Conservation (phyloP, 2,329 filamentous ascomycete genomes). For the Aureobasidium sp. region DNA sequence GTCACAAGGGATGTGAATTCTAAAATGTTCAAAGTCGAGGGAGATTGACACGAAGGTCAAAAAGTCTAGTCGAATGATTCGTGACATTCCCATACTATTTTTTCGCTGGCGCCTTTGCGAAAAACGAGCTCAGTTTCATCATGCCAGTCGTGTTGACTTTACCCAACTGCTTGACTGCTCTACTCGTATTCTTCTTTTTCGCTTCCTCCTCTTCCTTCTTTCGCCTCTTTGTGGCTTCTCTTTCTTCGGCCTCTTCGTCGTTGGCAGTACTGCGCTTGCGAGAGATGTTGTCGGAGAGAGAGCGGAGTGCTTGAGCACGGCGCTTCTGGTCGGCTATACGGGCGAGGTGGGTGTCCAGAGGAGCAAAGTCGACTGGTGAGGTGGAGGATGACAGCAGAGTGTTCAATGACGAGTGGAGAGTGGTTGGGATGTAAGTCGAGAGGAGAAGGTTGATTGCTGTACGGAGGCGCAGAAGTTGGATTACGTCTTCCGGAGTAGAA, state of each 20-base stretch:
- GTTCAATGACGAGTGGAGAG: constrained; percentile 40
- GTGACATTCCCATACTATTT: background rate
- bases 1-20: no score
- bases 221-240: constrained; percentile 70
- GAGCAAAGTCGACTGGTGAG: constrained; percentile 54
- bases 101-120: constrained; percentile 55
- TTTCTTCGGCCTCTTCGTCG: constrained; percentile 56
- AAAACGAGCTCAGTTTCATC: constrained; percentile 96
- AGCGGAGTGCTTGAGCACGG: constrained; percentile 63
- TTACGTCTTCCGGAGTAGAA: constrained; percentile 36
- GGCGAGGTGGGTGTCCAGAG: constrained; percentile 63
- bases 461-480: constrained; percentile 56
- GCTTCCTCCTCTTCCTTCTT: constrained; percentile 86
- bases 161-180: constrained; percentile 70
- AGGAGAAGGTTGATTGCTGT: constrained; percentile 60
- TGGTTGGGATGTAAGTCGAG: constrained; percentile 51
- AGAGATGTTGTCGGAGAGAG: constrained; percentile 58
- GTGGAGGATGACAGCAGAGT: constrained; percentile 33
- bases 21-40: no score
- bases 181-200: constrained; percentile 71
- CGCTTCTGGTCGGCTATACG: constrained; percentile 60
- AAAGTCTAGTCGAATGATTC: background rate
- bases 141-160: constrained; percentile 90
- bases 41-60: no score
- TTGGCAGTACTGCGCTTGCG: constrained; percentile 56